Evolutionary conservation across 305 asterid genomes (phyloP), one percentile per base, ranked within the genome.

Genomic region (Fraxinus sp.): DNA sequence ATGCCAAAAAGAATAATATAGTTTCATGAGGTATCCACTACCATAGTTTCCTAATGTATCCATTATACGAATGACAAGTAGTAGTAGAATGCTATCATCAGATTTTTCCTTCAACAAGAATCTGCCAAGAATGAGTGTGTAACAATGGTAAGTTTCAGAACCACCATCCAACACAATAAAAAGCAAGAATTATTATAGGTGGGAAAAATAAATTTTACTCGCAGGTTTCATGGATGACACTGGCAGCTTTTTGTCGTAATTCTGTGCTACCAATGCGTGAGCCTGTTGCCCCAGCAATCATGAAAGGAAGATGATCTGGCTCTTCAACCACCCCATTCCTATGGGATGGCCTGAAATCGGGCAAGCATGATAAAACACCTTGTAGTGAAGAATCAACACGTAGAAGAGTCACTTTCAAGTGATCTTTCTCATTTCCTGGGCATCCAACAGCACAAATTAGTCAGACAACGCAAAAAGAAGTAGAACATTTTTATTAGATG

Each of bases 381-480:
- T 95, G 99, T 83, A 97, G 88, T 80, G 99, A 92, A 79, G 99
- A 97, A 91, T 95, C 97, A 83, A 97, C 89, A 80, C 99, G 98
- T 86, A 97, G 91, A 87, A 97, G 98, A 84, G 98, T 93, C 96
- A 97, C 98, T 91, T 95, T 97, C 90, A 97, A 88, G 93, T 97
- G 99, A 85, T 95, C 98, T 90, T 97, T 97, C 94, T 93, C 98
- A 80, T 87, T 89, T 83, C 97, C 99, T 97, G 95, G 86, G 82
- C 82, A 91, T 84, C 83, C 83, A 85, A 83, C 84, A 89, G 80
- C 80, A 85, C 41, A 30, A 32, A 79, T 80, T 83, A 80, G 84
- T 90, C 86, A 79, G 87, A 78, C 74, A 62, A 62, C 74, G 80
- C 52, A 52, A 74, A 78, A 79, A 75, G 57, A 83, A 85, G 26